Base-by-base conservation (phyloP, 345 rosid species). In the Citrus medica region DNA sequence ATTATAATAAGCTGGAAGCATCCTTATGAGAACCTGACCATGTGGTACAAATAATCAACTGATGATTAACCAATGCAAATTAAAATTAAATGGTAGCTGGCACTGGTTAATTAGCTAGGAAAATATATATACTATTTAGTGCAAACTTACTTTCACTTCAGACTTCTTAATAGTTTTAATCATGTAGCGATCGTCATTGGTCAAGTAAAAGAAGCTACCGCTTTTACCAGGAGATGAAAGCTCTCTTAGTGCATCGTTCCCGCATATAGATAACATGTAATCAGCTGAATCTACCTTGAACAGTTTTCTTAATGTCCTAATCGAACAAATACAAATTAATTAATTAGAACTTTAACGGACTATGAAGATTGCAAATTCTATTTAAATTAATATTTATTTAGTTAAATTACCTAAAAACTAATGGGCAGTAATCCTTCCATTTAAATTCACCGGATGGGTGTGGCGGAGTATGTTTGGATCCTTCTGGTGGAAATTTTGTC, bases 391-490 rank as follows among this genome's bases (percentile, higher is more conserved):
- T 46, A 46, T 12, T 46, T 46, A 46, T 46, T 53, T 53, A 53
- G 22, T 53, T 17, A 53, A 17, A 17, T 76, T 27, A 94, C 98
- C 98, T 90, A 91, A 95, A 95, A 79, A 95, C 99, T 71, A 93
- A 82, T n/a, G 98, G 99, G 78, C 99, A 93, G 69, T 95, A 95
- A 76, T 95, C 99, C 85, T 95, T 95, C 99, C 99, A 93, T 82
- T 81, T 95, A 78, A 95, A 95, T 65, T 95, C 99, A 71, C 75
- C 76, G 40, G 98, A 91, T 71, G 87, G 92, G 81, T 95, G 99
- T 10, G 99, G 99, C 19, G 98, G 98, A 19, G 99, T 95, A 79
- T 92, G 77, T 78, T 95, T 95, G 58, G 90, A 87, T 79, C 99
- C 99, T 83, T 93, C 99, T 0, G 96, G 88, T 9, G 98, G 97